Base-by-base conservation (phyloP, 1,284 basidiomycete genomes). In the Puccinia horiana region DNA sequence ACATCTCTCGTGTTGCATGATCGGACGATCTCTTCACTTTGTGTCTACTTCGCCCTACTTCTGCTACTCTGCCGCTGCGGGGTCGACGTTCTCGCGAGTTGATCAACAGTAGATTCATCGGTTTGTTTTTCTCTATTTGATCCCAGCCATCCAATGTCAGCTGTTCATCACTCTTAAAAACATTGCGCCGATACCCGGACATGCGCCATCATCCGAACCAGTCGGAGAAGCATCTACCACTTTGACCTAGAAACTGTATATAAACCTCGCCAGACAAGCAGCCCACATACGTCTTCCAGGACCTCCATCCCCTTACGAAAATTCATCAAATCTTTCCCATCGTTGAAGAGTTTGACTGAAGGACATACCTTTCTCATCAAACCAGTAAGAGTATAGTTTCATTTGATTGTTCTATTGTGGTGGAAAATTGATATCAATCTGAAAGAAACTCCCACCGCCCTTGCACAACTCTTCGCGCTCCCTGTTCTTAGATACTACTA, bases 161-260 rank as follows among this genome's bases (percentile, higher is more conserved):
- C 63, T 67, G 26, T 67, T 67, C 11, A 67, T 67, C 20, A 29
- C 11, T 26, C n/a, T 32, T 29, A 32, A 67, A 18, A 32, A 32
- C 18, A 67, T 69, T 69, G 40, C 67, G 40, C 67, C 67, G 67
- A 69, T 69, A 44, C 23, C 42, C 67, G 67, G 67, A 69, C 67
- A 40, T 69, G 35, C 40, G 32, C 67, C 67, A 69, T 26, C 61
- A 16, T 26, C 35, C 61, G 29, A 35, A 63, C 61, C 35, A 37
- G 61, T 35, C 61, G 35, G n/a, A 32, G 26, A 37, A 63, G 35
- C 35, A 63, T 32, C 61, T 11, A 35, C 11, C 61, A 35, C 35
- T 63, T 16, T 37, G 61, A 35, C 32, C 61, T 37, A 32, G 26
- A 35, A 32, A 63, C 61, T 54, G 52, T 54, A 54, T n/a, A 54